These are phyloP conservation scores for Tuber melanosporum DNA, from an alignment of 495 filamentous ascomycete species.

Conservation along the genomic window DNA sequence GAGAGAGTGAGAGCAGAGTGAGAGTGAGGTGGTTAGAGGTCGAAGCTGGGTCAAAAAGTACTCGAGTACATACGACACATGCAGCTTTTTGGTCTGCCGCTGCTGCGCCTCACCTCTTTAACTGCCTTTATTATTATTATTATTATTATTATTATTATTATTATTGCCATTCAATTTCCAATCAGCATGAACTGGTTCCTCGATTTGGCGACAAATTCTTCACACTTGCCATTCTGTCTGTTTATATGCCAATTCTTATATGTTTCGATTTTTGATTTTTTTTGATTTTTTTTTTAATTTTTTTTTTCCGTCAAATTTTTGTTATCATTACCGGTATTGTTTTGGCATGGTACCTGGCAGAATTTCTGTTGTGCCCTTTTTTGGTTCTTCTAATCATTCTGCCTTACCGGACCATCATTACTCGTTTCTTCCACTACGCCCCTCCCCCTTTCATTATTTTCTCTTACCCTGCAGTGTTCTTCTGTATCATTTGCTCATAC, in stretches of 20 bases:
- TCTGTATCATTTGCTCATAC: conserved; percentile 21
- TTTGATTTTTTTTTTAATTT: background rate
- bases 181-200: background rate
- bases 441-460: conserved; percentile 17
- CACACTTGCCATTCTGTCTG: background rate
- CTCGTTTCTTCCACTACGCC: conserved; percentile 24
- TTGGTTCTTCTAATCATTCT: conserved; percentile 17
- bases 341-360: background rate
- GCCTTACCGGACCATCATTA: conserved; percentile 26
- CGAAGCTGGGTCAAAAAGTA: background rate
- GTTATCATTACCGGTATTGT: background rate
- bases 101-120: background rate
- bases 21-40: background rate
- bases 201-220: background rate
- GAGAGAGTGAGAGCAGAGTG: background rate
- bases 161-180: background rate
- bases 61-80: conserved; percentile 3
- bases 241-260: conserved; percentile 25
- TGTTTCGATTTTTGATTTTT: background rate
- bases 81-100: background rate
- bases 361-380: background rate
- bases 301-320: background rate
- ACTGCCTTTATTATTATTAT: background rate
- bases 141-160: background rate
- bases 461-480: conserved; percentile 13